Evolutionary conservation across 2,329 filamentous ascomycete genomes (phyloP), one percentile per base, ranked within the genome.

Genomic region (Domatiomyces globalis): DNA sequence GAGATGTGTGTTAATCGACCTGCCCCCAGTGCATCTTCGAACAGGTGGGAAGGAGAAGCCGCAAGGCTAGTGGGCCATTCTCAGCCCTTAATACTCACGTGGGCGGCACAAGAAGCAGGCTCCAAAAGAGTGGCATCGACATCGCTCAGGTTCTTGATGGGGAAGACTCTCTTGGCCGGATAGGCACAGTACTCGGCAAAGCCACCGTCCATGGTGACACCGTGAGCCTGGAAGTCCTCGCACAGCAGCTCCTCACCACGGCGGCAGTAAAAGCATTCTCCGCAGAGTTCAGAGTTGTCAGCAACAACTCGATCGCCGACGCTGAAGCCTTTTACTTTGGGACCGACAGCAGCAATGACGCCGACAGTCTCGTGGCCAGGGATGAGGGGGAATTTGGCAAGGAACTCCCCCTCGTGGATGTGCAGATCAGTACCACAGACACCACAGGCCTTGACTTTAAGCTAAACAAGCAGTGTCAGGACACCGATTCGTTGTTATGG

Each of bases 191-290:
- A 87, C 65, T 86, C 81, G 48, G 83, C 83, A 60, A 86, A 86
- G 27, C 83, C 82, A 59, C 83, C 83, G 56, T 83, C 78, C 66
- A 84, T 73, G 63, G 63, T 65, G 42, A 67, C 67, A 55, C 64
- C 81, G 58, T 84, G 80, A 18, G 79, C 80, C 58, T 79, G 75
- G 65, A 83, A 81, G 63, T 83, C 74, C 66, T 84, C 81, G 65
- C 83, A 87, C 51, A 85, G 76, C 46, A 85, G 68, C 27, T 78
- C 73, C 63, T 85, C 75, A 49, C 82, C 81, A 51, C 80, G 77
- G 57, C 79, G 77, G 70, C 83, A 86, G 71, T 85, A 84, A 73
- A 83, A 84, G 69, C 83, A 86, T 66, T 81, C 76, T 47, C 77
- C 78, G 66, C 83, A 86, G 44, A 84, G 75, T 64, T 85, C 69